These are phyloP conservation scores for Trichoderma sp. DNA, from an alignment of 2,329 filamentous ascomycete species.

Conservation along the genomic window DNA sequence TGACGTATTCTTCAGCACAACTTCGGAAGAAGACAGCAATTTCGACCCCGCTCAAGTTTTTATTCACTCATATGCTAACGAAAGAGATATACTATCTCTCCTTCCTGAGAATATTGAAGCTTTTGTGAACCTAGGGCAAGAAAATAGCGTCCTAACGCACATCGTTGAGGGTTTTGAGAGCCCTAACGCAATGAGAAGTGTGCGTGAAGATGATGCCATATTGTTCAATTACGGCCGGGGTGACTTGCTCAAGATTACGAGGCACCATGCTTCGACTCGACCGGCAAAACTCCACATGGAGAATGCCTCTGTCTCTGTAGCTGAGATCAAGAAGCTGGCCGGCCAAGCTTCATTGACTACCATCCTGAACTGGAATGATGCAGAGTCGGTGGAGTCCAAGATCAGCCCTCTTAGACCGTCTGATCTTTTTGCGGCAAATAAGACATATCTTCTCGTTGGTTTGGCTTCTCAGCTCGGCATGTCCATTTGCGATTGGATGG, in stretches of 20 bases:
- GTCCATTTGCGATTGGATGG: background rate
- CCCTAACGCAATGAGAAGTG: background rate
- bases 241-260: background rate
- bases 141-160: background rate
- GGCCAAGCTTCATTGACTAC: background rate
- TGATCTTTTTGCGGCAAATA: background rate
- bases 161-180: background rate
- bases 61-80: background rate
- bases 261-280: background rate
- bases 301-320: background rate
- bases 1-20: background rate
- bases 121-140: background rate
- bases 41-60: background rate
- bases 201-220: background rate
- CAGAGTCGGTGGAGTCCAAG: background rate
- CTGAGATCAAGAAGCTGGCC: background rate
- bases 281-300: background rate
- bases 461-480: background rate
- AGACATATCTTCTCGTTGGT: background rate
- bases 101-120: background rate
- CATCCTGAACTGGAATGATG: background rate
- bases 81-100: background rate
- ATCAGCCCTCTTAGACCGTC: background rate
- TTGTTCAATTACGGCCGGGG: background rate
- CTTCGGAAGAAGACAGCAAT: background rate